Evolutionary conservation across 2,329 filamentous ascomycete species (phyloP), one percentile per base, ranked within the genome.

Genomic region (Emmonsia crescens): DNA sequence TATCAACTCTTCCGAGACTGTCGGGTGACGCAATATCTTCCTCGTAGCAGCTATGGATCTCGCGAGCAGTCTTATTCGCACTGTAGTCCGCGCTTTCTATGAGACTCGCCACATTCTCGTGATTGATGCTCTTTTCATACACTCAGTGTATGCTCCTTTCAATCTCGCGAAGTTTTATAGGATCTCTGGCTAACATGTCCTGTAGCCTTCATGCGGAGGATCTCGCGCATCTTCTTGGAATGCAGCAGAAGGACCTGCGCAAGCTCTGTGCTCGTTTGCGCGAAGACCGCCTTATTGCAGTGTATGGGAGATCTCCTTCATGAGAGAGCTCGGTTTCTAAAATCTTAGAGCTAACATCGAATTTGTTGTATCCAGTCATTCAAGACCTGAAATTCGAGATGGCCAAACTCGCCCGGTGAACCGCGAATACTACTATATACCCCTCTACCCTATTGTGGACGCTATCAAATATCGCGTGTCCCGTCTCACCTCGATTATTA

Each of bases 391-490:
- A 73, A 79, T 89, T 61, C 86, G 87, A 66, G 89, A 92, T 71
- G 90, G 89, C 59, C 89, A 91, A 63, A 87, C 89, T 62, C 87
- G 91, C 59, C 88, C 90, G 5, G 87, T 89, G 67, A 91, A 88
- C 72, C 85, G 90, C 69, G 96, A 93, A 65, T 99, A 96, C 81
- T 99, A 96, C 78, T 99, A 90, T 76, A 93, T 99, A 73, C 92
- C 96, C 73, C 95, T 95, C 71, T 90, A 94, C 63, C 89, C 90
- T 62, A 91, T 93, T 42, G 91, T 99, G 70, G 94, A 99, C 76
- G 91, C 90, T 57, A 95, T 96, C 77, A 99, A 99, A 75, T 99
- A 89, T 83, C 88, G 90, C 65, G 86, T 96, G 59, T 92, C 93
- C 72, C 88, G 87, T 61, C 85, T 97, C 68, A 91, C 92, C 67